A percentile compares a stretch with the other conserved stretches of the same genome.
Conservation (phyloP, 2,329 filamentous ascomycete species). For the Scedosporium minutisporum region DNA sequence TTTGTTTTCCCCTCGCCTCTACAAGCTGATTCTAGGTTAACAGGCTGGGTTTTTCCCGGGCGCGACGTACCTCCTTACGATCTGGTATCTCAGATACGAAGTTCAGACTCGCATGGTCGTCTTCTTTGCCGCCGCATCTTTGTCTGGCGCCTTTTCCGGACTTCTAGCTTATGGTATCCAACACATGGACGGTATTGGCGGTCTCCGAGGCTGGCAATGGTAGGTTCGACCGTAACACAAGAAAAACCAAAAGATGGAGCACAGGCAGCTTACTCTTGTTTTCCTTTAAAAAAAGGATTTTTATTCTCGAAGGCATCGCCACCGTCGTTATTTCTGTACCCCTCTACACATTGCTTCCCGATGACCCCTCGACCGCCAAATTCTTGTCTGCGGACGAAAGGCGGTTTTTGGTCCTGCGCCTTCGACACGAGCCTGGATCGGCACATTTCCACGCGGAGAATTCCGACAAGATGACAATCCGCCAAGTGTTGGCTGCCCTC, state of each 20-base stretch:
- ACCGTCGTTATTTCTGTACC: conserved; percentile 55
- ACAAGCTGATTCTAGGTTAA: background rate
- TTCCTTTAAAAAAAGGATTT: conserved; percentile 57
- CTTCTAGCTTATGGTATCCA: conserved; percentile 61
- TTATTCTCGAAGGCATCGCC: conserved; percentile 62
- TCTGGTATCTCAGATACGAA: conserved; percentile 49
- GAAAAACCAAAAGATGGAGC: background rate
- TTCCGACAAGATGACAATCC: conserved; percentile 66
- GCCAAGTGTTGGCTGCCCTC: conserved; percentile 62
- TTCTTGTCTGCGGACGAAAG: conserved; percentile 39
- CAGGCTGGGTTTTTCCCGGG: conserved; percentile 10
- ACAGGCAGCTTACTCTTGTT: background rate
- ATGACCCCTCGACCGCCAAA: conserved; percentile 82
- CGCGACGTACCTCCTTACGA: conserved; percentile 38
- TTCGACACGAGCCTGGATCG: too few relatives aligned
- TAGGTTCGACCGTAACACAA: background rate
- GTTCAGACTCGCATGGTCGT: conserved; percentile 52
- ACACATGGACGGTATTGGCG: conserved; percentile 58
- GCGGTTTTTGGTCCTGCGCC: background rate
- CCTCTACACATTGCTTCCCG: conserved; percentile 60
- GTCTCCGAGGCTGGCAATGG: conserved; percentile 52
- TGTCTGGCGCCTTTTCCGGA: conserved; percentile 70
- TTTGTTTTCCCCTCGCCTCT: conserved; percentile 18
- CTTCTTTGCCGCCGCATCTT: conserved; percentile 74
- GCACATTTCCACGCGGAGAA: conserved; percentile 18